phyloP scores from a whole-genome alignment of 208 protist genomes.

The Trypanosoma brucei region DNA sequence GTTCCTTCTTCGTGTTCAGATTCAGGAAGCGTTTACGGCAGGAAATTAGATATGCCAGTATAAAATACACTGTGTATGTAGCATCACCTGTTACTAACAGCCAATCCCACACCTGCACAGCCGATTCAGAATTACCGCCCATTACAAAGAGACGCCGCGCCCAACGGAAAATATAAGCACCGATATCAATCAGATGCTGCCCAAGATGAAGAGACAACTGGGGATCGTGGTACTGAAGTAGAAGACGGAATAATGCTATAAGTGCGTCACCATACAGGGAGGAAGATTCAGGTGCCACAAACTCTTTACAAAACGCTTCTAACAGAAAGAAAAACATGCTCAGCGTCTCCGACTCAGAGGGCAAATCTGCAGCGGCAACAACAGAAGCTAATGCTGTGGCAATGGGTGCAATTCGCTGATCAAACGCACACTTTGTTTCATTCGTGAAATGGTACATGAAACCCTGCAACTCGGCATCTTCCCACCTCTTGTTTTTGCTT shows the following conservation, averaged over 20 bases:
- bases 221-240: constrained; percentile 91
- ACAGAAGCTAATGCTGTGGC: constrained; percentile 37
- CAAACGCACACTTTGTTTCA: constrained; percentile 40
- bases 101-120: constrained; percentile 68
- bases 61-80: constrained; percentile 65
- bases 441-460: constrained; percentile 36
- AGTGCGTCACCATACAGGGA: constrained; percentile 39
- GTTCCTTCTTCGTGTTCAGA: constrained; percentile 26
- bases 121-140: constrained; percentile 12
- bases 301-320: constrained; percentile 32
- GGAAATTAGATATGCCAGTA: constrained; percentile 56
- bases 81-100: constrained; percentile 70
- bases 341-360: constrained; percentile 14
- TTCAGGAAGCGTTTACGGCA: constrained; percentile 48
- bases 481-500: constrained; percentile 12
- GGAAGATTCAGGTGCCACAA: constrained; percentile 32
- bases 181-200: constrained; percentile 56
- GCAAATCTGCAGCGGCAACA: constrained; percentile 17
- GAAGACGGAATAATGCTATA: constrained; percentile 50
- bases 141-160: constrained; percentile 52
- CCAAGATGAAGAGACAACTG: constrained; percentile 77
- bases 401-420: constrained; percentile 35
- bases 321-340: constrained; percentile 25
- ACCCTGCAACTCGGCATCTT: constrained; percentile 27
- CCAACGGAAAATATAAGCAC: constrained; percentile 50